Evolutionary conservation across 129 eudicot species (phyloP).

Genomic region (Mikania micrantha): DNA sequence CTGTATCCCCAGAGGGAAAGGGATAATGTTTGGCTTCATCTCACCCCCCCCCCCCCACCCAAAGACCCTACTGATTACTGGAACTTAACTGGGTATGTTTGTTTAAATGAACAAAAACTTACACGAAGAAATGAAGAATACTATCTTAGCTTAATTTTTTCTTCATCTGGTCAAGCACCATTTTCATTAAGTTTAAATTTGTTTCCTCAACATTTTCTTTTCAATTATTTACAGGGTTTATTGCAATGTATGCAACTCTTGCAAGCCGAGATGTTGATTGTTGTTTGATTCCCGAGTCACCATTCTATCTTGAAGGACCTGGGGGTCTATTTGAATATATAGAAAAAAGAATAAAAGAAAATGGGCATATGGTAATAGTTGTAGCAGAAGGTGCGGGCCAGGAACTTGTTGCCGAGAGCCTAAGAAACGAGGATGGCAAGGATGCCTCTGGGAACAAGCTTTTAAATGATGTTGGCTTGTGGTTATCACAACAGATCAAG

Average conservation of each 20-base stretch:
- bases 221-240: slow-evolving; percentile 51
- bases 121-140: neutral
- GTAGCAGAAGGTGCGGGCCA: slow-evolving; percentile 98
- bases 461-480: slow-evolving; percentile 71
- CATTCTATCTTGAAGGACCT: slow-evolving; percentile 86
- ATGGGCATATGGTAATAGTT: slow-evolving; percentile 96
- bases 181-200: neutral
- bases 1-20: too few relatives aligned
- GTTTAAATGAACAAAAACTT: neutral
- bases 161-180: neutral
- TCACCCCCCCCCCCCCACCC: too few relatives aligned
- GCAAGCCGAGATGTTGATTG: slow-evolving; percentile 98
- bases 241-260: slow-evolving; percentile 96
- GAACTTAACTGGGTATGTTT: too few relatives aligned
- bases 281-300: slow-evolving; percentile 96
- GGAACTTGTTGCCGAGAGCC: slow-evolving; percentile 53
- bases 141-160: neutral
- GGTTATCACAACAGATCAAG: slow-evolving; percentile 86
- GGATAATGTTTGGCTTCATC: too few relatives aligned
- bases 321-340: slow-evolving; percentile 89
- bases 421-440: slow-evolving; percentile 20
- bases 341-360: slow-evolving; percentile 68
- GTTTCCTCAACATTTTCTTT: neutral
- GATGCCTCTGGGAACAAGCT: slow-evolving; percentile 88
- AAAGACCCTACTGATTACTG: too few relatives aligned